Conservation (phyloP, 1,284 basidiomycete genomes). For the Athelia psychrophila region DNA sequence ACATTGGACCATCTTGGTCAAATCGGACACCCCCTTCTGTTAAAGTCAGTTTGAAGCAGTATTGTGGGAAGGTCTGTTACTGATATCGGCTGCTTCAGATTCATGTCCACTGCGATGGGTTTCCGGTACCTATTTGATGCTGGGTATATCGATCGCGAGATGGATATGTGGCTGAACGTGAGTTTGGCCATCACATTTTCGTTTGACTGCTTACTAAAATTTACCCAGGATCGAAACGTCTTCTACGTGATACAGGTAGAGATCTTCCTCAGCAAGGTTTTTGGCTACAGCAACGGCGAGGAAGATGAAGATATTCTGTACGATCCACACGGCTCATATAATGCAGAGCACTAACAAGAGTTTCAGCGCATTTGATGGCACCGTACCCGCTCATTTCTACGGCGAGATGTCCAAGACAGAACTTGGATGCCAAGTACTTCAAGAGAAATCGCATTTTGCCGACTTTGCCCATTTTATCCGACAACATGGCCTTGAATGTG, state of each 20-base stretch:
- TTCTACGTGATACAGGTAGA: slow-evolving; percentile 88
- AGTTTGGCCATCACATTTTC: slow-evolving; percentile 21
- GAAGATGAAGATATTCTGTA: slow-evolving; percentile 67
- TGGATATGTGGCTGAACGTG: slow-evolving; percentile 95
- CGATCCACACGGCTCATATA: slow-evolving; percentile 17
- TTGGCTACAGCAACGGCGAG: slow-evolving; percentile 55
- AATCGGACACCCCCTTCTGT: slow-evolving; percentile 83
- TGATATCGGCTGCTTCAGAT: slow-evolving; percentile 45
- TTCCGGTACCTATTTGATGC: slow-evolving; percentile 91
- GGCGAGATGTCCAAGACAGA: slow-evolving; percentile 97
- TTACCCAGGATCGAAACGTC: slow-evolving; percentile 74
- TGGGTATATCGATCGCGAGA: slow-evolving; percentile 91
- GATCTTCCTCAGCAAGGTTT: slow-evolving; percentile 77
- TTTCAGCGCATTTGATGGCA: slow-evolving; percentile 69
- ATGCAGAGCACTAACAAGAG: background rate
- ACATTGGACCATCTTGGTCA: slow-evolving; percentile 94
- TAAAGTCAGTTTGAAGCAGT: slow-evolving; percentile 62
- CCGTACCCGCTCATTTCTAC: slow-evolving; percentile 94
- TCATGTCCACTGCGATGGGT: slow-evolving; percentile 92
- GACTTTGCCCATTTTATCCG: slow-evolving; percentile 93
- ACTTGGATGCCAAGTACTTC: slow-evolving; percentile 87
- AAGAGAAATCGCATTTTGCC: slow-evolving; percentile 87
- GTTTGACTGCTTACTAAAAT: slow-evolving; percentile 8
- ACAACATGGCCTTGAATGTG: slow-evolving; percentile 80
- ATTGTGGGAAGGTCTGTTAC: slow-evolving; percentile 6